Evolutionary conservation across 768 basidiomycete species (phyloP).

Genomic region (Mycena amicta): DNA sequence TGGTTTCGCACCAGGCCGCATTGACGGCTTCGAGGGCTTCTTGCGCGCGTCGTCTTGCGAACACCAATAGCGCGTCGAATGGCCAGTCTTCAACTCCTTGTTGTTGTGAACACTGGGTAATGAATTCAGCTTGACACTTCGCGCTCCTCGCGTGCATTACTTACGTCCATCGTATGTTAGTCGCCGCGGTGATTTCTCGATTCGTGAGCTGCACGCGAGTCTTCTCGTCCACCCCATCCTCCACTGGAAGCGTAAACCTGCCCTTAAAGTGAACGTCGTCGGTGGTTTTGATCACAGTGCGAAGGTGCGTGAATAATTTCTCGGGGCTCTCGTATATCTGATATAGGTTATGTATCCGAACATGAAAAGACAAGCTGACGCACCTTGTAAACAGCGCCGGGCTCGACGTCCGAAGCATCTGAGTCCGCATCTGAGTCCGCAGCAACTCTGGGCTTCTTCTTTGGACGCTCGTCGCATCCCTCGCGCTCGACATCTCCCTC

Average conservation of each 20-base stretch:
- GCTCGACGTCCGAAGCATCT: background rate
- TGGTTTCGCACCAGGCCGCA: conserved; percentile 1
- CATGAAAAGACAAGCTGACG: background rate
- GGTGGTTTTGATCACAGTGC: background rate
- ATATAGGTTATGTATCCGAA: background rate
- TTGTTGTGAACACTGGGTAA: conserved; percentile 10
- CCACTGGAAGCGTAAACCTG: conserved; percentile 1
- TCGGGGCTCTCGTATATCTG: conserved; percentile 19
- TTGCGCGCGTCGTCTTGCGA: conserved; percentile 19
- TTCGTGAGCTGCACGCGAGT: conserved; percentile 11
- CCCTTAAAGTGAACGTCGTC: conserved; percentile 11
- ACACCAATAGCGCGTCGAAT: conserved; percentile 18
- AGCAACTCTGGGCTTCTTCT: background rate
- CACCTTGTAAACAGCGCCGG: too few species aligned
- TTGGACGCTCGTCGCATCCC: background rate
- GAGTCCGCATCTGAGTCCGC: background rate
- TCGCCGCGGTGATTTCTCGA: conserved; percentile 9
- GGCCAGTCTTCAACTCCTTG: conserved; percentile 2
- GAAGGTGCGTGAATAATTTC: conserved; percentile 30
- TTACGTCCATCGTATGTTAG: conserved; percentile 13
- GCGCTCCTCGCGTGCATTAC: background rate
- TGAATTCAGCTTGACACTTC: background rate
- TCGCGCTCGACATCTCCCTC: background rate
- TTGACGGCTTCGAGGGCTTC: conserved; percentile 9
- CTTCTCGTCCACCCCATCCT: conserved; percentile 2